Percentiles rank a stretch among this genome's conserved stretches.
Conservation (phyloP, 2,329 filamentous ascomycete species). For the Curvularia hawaiiensis region DNA sequence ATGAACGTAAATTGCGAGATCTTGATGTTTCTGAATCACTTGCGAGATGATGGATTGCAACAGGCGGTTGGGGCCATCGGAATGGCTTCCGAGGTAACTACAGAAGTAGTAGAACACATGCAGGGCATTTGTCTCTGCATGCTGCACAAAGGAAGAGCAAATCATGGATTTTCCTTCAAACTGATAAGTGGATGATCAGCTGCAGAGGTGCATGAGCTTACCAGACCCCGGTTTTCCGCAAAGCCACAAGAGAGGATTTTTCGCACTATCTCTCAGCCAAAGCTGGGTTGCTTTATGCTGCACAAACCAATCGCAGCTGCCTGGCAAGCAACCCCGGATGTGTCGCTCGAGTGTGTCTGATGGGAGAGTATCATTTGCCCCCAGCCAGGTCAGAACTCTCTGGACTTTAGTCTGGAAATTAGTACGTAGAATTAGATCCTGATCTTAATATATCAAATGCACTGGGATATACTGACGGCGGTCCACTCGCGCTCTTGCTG, state of each 20-base stretch:
- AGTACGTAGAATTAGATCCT: background rate
- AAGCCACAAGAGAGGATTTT: slow-evolving; percentile 16
- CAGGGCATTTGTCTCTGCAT: slow-evolving; percentile 4
- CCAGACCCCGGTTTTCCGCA: slow-evolving; percentile 24
- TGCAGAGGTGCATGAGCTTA: background rate
- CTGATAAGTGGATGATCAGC: background rate
- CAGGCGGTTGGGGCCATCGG: slow-evolving; percentile 3
- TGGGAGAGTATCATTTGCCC: background rate
- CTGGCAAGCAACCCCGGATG: slow-evolving; percentile 8
- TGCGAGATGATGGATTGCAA: slow-evolving; percentile 13
- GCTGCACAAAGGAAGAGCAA: slow-evolving; percentile 14
- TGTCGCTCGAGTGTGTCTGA: slow-evolving; percentile 15
- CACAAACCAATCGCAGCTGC: slow-evolving; percentile 20
- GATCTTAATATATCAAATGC: background rate
- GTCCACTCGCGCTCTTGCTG: slow-evolving; percentile 20
- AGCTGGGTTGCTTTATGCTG: slow-evolving; percentile 10
- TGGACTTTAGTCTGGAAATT: background rate
- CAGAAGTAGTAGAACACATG: slow-evolving; percentile 21
- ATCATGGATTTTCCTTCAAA: slow-evolving; percentile 20
- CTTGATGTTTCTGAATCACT: slow-evolving; percentile 15
- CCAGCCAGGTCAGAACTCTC: slow-evolving; percentile 2
- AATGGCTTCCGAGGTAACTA: slow-evolving; percentile 4
- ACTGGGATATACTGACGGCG: background rate
- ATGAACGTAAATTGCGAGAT: slow-evolving; percentile 10
- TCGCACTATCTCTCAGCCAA: slow-evolving; percentile 12